Base-by-base conservation (phyloP, 345 rosid species). In the Lepidium sativum region DNA sequence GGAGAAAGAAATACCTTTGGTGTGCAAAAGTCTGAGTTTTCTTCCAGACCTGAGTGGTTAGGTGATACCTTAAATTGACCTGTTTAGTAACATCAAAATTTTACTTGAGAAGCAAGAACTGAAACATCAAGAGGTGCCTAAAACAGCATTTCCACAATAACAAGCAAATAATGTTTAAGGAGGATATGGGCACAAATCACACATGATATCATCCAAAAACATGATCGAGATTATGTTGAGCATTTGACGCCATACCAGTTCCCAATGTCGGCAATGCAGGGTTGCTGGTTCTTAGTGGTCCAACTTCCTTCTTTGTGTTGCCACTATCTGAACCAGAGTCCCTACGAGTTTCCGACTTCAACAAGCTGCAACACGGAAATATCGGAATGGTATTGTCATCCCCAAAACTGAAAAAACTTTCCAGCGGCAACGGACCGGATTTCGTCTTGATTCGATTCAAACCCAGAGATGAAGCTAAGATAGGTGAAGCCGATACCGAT, bases 371-470 rank as follows among this genome's bases (percentile, higher is more conserved):
- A 21, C 4, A 47, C 32, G 52, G 52, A 11, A 12, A 7, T 29
- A 71, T 70, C 25, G 72, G 49, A 21, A 77, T 25, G 51, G 78
- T 83, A 18, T 77, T 76, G 35, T 82, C 92, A 8, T 79, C 83
- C 33, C 75, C 70, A 40, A 82, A 85, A 62, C 80, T 68, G 10
- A 81, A 89, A 37, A 81, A 86, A 43, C 78, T 82, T 70, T 92
- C 95, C 68, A 80, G 85, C 4, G 92, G 91, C 85, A 87, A 77
- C 2, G 97, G 94, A 6, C 88, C 87, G 0, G 96, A 89, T 63
- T 95, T 73, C 31, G 98, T 92, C 78, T 89, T 92, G 38, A 84
- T 89, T 74, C 77, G 78, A 49, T 85, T 86, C 62, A 92, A 64
- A 23, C 92, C 95, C 27, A 92, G 65, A 9, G 92, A 86, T 6